Conservation (phyloP, 768 basidiomycete species). For the Boletus rufocinnamomeus region DNA sequence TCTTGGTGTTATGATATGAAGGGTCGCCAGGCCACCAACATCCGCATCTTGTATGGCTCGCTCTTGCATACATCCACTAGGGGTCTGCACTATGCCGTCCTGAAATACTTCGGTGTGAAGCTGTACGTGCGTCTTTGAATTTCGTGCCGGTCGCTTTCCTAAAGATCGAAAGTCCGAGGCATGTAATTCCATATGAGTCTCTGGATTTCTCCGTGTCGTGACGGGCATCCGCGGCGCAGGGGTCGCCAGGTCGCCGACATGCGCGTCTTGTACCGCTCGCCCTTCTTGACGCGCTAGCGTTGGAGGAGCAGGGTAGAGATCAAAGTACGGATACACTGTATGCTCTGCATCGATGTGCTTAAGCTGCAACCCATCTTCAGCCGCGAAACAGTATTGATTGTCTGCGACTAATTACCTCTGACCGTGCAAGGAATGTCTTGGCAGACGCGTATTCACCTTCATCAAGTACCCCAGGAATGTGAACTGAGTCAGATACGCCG, state of each 20-base stretch:
- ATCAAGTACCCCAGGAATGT: conserved; percentile 11
- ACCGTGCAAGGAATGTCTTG: conserved; percentile 4
- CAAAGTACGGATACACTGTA: conserved; percentile 28
- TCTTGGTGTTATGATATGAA: not conserved
- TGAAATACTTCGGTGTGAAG: conserved; percentile 38
- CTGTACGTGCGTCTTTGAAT: conserved; percentile 38
- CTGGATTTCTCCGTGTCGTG: conserved; percentile 11
- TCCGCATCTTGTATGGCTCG: not conserved
- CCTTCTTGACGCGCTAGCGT: conserved; percentile 2
- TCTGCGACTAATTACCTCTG: conserved; percentile 15
- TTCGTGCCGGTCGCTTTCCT: conserved; percentile 11
- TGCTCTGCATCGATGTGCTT: not conserved
- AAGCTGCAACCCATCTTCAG: conserved; percentile 9
- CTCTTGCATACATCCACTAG: too few relatives aligned
- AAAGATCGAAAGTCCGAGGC: conserved; percentile 9
- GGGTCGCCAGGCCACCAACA: not conserved
- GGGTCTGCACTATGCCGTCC: conserved; percentile 30
- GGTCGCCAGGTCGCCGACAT: not conserved
- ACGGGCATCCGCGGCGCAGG: not conserved
- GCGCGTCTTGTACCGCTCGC: not conserved
- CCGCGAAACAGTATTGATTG: not conserved
- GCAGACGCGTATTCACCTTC: not conserved
- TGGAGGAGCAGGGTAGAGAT: conserved; percentile 22
- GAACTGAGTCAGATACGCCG: not conserved
- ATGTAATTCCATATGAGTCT: conserved; percentile 27